Evolutionary conservation across 2,329 filamentous ascomycete genomes (phyloP).

Genomic region (Phyllosticta citriasiana): DNA sequence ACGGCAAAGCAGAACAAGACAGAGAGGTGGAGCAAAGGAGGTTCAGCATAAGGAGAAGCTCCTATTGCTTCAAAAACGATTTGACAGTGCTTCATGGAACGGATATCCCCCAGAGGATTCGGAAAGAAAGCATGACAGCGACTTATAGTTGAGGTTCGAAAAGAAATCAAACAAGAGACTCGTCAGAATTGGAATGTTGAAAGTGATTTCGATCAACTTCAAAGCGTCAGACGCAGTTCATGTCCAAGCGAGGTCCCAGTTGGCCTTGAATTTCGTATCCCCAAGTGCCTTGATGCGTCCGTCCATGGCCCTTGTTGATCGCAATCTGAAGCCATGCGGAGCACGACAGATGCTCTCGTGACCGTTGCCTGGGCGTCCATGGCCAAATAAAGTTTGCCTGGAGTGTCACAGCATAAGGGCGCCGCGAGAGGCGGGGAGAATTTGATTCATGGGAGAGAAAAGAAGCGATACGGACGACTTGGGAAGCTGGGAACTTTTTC

Average conservation of each 20-base stretch:
- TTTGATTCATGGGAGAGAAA: not conserved
- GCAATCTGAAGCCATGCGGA: not conserved
- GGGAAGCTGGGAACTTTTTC: no score
- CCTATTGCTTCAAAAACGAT: no score
- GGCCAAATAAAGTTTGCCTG: not conserved
- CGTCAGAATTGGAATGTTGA: no score
- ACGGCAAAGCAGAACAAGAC: no score
- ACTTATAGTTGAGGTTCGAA: no score
- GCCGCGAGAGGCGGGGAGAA: not conserved
- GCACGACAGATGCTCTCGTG: not conserved
- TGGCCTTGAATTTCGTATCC: not conserved
- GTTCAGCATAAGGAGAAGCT: no score
- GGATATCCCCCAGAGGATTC: no score
- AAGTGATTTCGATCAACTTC: not conserved
- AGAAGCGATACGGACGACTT: not conserved
- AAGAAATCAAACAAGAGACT: no score
- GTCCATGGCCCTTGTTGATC: not conserved
- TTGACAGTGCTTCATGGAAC: no score
- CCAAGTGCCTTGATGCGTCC: not conserved
- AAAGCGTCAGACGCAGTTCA: not conserved
- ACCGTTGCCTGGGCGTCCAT: not conserved
- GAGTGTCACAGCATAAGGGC: not conserved
- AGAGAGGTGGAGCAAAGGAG: no score
- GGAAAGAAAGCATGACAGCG: no score
- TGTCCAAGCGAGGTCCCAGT: not conserved